Base-by-base conservation (phyloP, 2,329 filamentous ascomycete species). In the Aphanocladium album region DNA sequence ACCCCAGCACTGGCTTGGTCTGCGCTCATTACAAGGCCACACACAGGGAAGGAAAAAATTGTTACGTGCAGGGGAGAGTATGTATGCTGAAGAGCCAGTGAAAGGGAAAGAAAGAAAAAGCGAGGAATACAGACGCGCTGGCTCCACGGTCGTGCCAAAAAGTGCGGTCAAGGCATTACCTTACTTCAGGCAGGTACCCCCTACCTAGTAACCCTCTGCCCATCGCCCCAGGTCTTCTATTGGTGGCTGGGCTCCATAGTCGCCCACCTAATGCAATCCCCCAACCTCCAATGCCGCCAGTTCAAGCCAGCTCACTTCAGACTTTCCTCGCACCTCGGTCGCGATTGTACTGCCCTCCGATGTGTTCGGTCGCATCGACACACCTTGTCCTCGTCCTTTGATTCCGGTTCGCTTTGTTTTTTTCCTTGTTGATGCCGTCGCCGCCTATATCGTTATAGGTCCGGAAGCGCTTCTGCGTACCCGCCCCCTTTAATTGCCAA, bases 291-390 rank as follows among this genome's bases (percentile, higher is more conserved):
- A 56, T 19, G 30, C 45, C 50, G 27, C 50, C 57, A 35, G 51
- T 56, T 27, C 51, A 39, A 46, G 41, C 37, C 53, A 46, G 35
- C 21, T 53, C 39, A 37, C 47, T 41, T 46, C 37, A 21, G 49
- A 53, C 53, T 46, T 54, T 21, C 35, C 21, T 61, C 54, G 53
- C 60, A 61, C 60, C 46, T 57, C 54, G 53, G 39, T 57, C 60
- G 60, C 60, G 49, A 53, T 37, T 53, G 25, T 53, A 47, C 54
- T 52, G 39, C 45, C 56, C 55, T 57, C 64, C 71, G 66, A 75
- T 75, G 72, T 69, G 67, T 71, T 65, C 65, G 67, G 68, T 67
- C 67, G 66, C 65, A 68, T 68, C 67, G 62, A 66, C 63, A 47
- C 64, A 65, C 60, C 56, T 65, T 62, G 55, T 64, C 61, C 51